These are phyloP conservation scores for Ceratocystis colombiana DNA, from an alignment of 2,329 filamentous ascomycete species.

Conservation along the genomic window DNA sequence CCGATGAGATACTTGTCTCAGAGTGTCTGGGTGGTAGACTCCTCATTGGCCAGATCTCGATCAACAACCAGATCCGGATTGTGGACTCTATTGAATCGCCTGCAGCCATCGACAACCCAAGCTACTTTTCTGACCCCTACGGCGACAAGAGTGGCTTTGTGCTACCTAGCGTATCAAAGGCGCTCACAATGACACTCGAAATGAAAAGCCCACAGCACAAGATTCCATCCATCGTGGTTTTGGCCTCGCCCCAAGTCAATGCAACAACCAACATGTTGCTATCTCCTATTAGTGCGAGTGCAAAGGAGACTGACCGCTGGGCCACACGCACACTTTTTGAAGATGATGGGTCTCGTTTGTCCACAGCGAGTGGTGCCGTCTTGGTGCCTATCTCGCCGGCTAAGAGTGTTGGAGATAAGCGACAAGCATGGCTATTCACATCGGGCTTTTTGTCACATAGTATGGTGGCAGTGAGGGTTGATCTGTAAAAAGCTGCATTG, in stretches of 20 bases:
- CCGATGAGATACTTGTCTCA: slow-evolving; percentile 36
- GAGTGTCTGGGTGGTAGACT: slow-evolving; percentile 40
- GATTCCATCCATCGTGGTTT: slow-evolving; percentile 16
- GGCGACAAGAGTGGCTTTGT: slow-evolving; percentile 47
- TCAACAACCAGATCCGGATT: slow-evolving; percentile 26
- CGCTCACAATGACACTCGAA: slow-evolving; percentile 33
- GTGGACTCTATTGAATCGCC: slow-evolving; percentile 26
- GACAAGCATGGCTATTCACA: slow-evolving; percentile 48
- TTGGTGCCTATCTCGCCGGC: slow-evolving; percentile 44
- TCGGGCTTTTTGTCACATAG: slow-evolving; percentile 45
- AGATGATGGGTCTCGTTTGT: slow-evolving; percentile 45
- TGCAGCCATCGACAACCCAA: slow-evolving; percentile 46
- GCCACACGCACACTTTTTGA: slow-evolving; percentile 44
- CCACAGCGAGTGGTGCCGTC: slow-evolving; percentile 43
- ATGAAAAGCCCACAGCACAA: slow-evolving; percentile 30
- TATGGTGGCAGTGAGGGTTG: slow-evolving; percentile 44
- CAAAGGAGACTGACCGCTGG: slow-evolving; percentile 31
- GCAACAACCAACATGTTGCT: slow-evolving; percentile 8
- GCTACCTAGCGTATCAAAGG: slow-evolving; percentile 39
- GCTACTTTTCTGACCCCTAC: slow-evolving; percentile 46
- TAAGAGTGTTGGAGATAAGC: slow-evolving; percentile 34
- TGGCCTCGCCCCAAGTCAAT: slow-evolving; percentile 25
- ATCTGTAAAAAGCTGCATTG: slow-evolving; percentile 32
- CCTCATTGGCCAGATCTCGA: slow-evolving; percentile 29
- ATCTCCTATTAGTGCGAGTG: not conserved